Percentiles rank a stretch among this genome's conserved stretches.
Conservation (phyloP, 2,329 filamentous ascomycete genomes). For the Stemphylium lycopersici region DNA sequence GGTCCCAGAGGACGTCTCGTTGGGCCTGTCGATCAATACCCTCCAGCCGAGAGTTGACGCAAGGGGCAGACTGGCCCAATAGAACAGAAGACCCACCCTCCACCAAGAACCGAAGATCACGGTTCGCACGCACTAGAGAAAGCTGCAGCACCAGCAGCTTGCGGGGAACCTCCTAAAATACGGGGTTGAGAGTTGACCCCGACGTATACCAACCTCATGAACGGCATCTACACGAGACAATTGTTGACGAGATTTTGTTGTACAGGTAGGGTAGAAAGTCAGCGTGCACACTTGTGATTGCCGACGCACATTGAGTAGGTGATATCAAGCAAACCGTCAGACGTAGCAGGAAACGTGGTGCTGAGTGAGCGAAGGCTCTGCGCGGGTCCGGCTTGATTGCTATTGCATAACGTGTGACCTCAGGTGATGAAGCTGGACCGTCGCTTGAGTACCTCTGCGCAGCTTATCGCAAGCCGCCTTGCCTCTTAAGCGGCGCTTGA, state of each 20-base stretch:
- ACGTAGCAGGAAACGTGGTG: constrained; percentile 14
- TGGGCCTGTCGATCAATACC: constrained; percentile 6
- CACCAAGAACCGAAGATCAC: constrained; percentile 7
- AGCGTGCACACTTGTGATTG: background rate
- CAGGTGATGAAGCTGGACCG: constrained; percentile 3
- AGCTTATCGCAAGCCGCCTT: constrained; percentile 5
- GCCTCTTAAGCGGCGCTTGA: background rate
- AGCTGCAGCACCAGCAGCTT: constrained; percentile 17
- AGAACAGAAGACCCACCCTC: constrained; percentile 1
- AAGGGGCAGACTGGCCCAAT: constrained; percentile 13
- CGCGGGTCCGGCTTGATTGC: background rate
- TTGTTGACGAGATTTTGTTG: no score
- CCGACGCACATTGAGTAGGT: background rate
- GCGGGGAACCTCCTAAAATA: background rate
- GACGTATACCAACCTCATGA: background rate
- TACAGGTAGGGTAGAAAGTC: no score
- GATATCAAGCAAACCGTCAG: background rate
- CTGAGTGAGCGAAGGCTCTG: constrained; percentile 3
- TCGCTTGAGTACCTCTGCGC: constrained; percentile 5
- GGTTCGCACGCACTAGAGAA: constrained; percentile 16
- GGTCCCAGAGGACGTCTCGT: background rate
- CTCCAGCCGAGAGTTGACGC: constrained; percentile 4
- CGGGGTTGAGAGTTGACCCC: background rate
- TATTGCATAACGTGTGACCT: constrained; percentile 9
- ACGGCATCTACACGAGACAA: background rate